phyloP scores from a whole-genome alignment of 2,329 filamentous ascomycete genomes.

The Beauveria sp. region DNA sequence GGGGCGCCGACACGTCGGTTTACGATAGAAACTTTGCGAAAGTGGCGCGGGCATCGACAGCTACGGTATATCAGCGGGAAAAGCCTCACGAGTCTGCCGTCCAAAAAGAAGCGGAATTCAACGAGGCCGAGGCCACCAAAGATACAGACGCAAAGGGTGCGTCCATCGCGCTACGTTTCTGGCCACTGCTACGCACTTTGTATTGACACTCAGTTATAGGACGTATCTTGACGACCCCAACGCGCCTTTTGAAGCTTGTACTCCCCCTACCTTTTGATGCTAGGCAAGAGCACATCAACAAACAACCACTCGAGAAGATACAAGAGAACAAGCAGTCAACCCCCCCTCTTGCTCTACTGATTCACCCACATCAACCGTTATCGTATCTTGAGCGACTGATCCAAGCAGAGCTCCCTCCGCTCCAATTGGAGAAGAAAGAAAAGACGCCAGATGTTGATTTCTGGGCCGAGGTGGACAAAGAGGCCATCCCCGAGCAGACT shows the following conservation, averaged over 20 bases:
- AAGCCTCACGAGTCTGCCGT: background rate
- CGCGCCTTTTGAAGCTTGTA: slow-evolving; percentile 70
- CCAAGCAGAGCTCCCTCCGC: slow-evolving; percentile 72
- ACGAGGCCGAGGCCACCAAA: slow-evolving; percentile 11
- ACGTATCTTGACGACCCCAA: slow-evolving; percentile 74
- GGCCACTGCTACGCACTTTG: background rate
- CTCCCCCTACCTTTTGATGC: slow-evolving; percentile 54
- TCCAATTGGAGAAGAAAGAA: slow-evolving; percentile 57
- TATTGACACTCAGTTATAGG: slow-evolving; percentile 34
- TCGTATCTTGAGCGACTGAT: slow-evolving; percentile 86
- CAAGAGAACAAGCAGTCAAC: slow-evolving; percentile 35
- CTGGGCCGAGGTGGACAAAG: slow-evolving; percentile 65
- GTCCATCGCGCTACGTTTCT: background rate
- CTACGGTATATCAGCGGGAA: slow-evolving; percentile 2
- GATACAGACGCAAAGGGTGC: slow-evolving; percentile 18
- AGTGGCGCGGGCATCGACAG: slow-evolving; percentile 7
- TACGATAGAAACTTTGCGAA: background rate
- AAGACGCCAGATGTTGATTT: slow-evolving; percentile 71
- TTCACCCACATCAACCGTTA: slow-evolving; percentile 85
- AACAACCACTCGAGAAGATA: slow-evolving; percentile 29
- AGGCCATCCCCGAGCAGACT: slow-evolving; percentile 33
- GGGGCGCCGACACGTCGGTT: background rate
- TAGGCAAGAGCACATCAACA: slow-evolving; percentile 32
- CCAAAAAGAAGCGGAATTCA: background rate
- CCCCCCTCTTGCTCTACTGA: slow-evolving; percentile 76